Base-by-base conservation (phyloP, 2,329 filamentous ascomycete genomes). In the Verticillium longisporum region DNA sequence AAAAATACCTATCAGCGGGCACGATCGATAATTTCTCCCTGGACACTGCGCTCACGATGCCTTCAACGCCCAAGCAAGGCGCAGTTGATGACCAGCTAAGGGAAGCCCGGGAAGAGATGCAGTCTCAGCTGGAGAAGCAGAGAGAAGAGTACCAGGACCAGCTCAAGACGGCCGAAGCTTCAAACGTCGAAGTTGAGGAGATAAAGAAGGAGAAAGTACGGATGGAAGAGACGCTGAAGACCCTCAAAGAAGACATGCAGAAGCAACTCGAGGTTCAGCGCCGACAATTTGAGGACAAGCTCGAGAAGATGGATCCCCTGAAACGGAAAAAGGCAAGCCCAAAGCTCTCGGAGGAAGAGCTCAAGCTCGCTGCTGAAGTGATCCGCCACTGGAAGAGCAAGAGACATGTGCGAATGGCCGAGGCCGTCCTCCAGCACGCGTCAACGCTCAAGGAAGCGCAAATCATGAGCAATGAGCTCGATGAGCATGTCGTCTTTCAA, bases 21-120 rank as follows among this genome's bases (percentile, higher is more conserved):
- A 97, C 94, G 0, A 83, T 98, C 59, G 95, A 99, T 75, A 97
- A 96, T 71, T 95, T 97, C 69, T 98, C 94, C 1, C 81, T 99
- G 15, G 95, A 99, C 72, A 99, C 95, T 1, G 89, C 88, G 13
- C 81, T 99, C 58, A 99, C 95, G 0, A 92, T 97, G 82, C 95
- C 95, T 1, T 96, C 92, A 0, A 98, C 94, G 0, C 95, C 95
- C 2, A 90, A 86, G 63, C 87, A 89, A 63, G 85, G 83, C 31
- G 91, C 93, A 61, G 84, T 87, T 0, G 92, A 94, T 56, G 89
- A 94, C 32, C 85, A 83, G 63, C 78, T 97, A 64, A 87, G 86
- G 63, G 85, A 91, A 61, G 84, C 89, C 26, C 87, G 88, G 60
- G 91, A 96, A 66, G 91, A 91, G 66, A 88, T 97, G 86, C 91